These are phyloP conservation scores for Trichoderma sp. DNA, from an alignment of 2,329 filamentous ascomycete genomes.

Conservation along the genomic window DNA sequence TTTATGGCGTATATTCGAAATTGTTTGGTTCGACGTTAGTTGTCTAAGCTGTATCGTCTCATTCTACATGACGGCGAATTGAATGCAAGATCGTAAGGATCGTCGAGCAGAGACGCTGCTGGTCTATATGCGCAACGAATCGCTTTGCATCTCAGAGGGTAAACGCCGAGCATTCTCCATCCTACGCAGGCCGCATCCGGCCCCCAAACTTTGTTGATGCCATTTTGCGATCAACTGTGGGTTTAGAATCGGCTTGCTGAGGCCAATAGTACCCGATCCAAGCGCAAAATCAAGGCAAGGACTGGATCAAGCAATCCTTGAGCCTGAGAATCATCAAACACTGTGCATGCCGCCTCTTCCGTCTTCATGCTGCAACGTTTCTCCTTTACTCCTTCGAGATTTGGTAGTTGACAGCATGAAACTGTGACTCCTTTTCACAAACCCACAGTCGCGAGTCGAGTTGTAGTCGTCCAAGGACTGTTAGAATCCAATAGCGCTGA, in stretches of 20 bases:
- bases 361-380: not conserved
- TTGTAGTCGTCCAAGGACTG: not conserved
- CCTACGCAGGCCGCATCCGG: not conserved
- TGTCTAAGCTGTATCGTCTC: not conserved
- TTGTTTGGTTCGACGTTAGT: not conserved
- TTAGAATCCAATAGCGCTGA: not conserved
- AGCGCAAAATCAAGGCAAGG: not conserved
- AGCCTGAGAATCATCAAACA: not conserved
- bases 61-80: not conserved
- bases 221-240: not conserved
- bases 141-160: not conserved
- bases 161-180: not conserved
- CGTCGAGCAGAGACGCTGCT: not conserved
- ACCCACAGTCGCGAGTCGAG: not conserved
- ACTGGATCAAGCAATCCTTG: not conserved
- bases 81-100: not conserved
- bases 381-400: not conserved
- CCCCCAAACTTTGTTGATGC: not conserved
- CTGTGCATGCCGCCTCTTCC: not conserved
- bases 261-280: not conserved
- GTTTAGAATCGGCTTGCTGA: not conserved
- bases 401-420: not conserved
- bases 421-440: not conserved
- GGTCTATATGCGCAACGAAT: not conserved
- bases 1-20: not conserved